Evolutionary conservation across 2,329 filamentous ascomycete species (phyloP).

Genomic region (Talaromyces sp.): DNA sequence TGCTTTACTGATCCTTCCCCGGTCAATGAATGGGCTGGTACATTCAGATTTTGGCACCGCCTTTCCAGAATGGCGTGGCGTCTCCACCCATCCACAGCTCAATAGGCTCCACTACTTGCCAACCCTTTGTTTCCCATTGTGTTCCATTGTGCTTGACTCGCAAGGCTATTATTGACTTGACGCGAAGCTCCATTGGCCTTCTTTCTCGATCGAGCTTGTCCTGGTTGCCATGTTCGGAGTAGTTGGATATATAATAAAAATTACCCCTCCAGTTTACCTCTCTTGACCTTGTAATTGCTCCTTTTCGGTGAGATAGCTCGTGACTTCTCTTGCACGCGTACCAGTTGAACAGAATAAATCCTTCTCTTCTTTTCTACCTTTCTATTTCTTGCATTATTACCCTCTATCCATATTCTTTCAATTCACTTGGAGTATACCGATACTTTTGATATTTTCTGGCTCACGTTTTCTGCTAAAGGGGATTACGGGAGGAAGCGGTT

Average conservation of each 20-base stretch:
- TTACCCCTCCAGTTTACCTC: not conserved
- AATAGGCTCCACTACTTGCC: not conserved
- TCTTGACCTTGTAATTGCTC: not conserved
- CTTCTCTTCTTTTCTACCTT: not conserved
- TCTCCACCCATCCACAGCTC: not conserved
- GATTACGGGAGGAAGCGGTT: too few species aligned
- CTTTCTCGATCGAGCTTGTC: not conserved
- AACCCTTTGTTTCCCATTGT: not conserved
- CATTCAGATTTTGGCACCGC: not conserved
- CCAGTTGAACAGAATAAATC: not conserved
- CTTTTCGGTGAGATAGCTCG: not conserved
- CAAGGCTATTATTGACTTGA: not conserved
- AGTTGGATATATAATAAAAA: not conserved
- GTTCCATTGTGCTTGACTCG: not conserved
- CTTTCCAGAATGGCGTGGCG: not conserved
- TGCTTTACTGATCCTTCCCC: not conserved
- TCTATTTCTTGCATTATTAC: not conserved
- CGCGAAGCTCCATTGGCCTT: not conserved
- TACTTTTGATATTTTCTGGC: not conserved
- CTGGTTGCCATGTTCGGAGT: not conserved
- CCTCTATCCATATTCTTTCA: not conserved
- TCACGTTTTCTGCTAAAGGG: not conserved
- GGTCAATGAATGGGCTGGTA: not conserved
- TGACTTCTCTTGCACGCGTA: not conserved
- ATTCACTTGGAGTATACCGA: not conserved